Evolutionary conservation across 176 grass and related monocot genomes (phyloP), one percentile per base, ranked within the genome.

Genomic region (Chrysopogon serrulatus): DNA sequence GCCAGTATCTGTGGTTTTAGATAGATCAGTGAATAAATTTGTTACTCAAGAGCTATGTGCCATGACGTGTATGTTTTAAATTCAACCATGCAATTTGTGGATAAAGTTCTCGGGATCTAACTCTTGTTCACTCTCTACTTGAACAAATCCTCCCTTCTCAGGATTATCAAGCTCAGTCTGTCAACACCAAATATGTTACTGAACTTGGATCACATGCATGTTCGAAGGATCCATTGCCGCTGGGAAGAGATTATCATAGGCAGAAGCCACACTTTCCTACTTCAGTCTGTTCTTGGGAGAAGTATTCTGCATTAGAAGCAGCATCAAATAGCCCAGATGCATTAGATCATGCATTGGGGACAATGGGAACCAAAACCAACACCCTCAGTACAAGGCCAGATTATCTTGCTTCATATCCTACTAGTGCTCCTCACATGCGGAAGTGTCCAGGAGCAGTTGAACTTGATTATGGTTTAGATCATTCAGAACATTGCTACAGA

Each of bases 181-280:
- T 28, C 1, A 73, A 72, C 23, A 28, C 71, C 83, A 86, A 77
- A 21, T 45, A 73, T 86, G 83, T 47, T 65, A 65, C 54, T 90
- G 35, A 36, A 35, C 43, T 34, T 64, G 34, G 83, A 28, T 71
- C 83, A 36, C 43, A 72, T 82, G 27, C 65, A 90, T 74, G 61
- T 89, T 69, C 43, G 17, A 65, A 78, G 65, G 77, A 90, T 77
- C 44, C 43, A 64, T 57, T 82, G 21, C 51, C 79, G 72, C 53
- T 69, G 4, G 71, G 27, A 56, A 86, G 88, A 65, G 72, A 81
- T 64, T 65, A 86, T 82, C 23, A 56, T 57, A 82, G 65, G 65
- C 73, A 71, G 56, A 74, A 53, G 64, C 57, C 64, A 44, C 56
- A 56, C 72, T 76, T 64, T 63, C 24, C 83, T 86, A 15, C 18